These are phyloP conservation scores for Rubroshorea leprosula DNA, from an alignment of 345 rosid species.

Conservation along the genomic window DNA sequence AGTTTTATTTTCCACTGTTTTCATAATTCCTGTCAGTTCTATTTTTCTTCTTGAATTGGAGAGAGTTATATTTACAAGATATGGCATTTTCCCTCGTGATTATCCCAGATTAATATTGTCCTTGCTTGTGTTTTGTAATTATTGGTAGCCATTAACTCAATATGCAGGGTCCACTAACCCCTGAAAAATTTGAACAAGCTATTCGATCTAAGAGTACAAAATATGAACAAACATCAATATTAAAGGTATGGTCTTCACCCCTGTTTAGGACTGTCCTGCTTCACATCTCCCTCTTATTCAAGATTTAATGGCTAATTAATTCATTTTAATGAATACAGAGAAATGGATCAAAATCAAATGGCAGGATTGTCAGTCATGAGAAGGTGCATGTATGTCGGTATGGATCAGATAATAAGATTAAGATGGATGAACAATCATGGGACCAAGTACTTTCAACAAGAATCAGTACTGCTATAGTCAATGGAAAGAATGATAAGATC, in stretches of 20 bases:
- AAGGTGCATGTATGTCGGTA: constrained; percentile 22
- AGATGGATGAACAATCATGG: constrained; percentile 30
- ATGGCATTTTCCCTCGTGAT: no score
- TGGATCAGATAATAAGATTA: constrained; percentile 25
- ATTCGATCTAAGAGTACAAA: constrained; percentile 46
- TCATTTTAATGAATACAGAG: constrained; percentile 35
- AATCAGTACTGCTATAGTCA: constrained; percentile 21
- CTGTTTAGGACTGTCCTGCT: not conserved
- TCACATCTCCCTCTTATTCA: not conserved
- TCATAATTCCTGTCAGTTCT: no score
- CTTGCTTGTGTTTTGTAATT: not conserved
- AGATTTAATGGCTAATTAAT: not conserved
- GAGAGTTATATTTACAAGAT: no score
- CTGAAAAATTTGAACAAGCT: constrained; percentile 62
- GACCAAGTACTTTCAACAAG: constrained; percentile 24
- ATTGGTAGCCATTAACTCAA: not conserved
- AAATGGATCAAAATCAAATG: constrained; percentile 49
- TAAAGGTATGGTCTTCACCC: constrained; percentile 39
- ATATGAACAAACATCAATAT: constrained; percentile 33
- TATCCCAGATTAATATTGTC: not conserved
- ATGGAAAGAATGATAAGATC: constrained; percentile 56
- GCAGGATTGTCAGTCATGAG: constrained; percentile 27
- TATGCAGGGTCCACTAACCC: constrained; percentile 84
- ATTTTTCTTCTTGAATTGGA: no score
- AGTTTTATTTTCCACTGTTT: no score